Base-by-base conservation (phyloP, 2,329 filamentous ascomycete genomes). In the Lachnellula suecica region DNA sequence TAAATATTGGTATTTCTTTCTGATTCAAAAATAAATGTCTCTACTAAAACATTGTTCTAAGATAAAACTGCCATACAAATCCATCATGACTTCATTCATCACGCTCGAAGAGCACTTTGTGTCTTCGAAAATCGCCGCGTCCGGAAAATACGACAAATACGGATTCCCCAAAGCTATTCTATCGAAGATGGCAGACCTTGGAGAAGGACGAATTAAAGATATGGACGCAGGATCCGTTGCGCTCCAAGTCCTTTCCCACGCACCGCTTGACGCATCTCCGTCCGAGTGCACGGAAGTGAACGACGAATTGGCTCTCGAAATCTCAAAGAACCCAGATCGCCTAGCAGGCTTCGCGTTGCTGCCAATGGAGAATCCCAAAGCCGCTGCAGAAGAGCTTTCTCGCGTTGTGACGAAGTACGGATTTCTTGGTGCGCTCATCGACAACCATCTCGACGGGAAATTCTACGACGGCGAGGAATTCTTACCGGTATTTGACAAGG, bases 401-500 rank as follows among this genome's bases (percentile, higher is more conserved):
- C 67, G 73, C 9, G 74, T 73, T 54, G 67, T 79, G 1, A 64
- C 59, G 4, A 62, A 75, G 44, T 65, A 74, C n/a, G 67, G 69
- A 2, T 78, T 81, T 50, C 68, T 77, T 3, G 77, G 78, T 0
- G 74, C 76, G 1, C 63, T 79, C 38, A 61, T 81, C 9, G 74
- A 76, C 52, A 70, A 73, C 38, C 72, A 73, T 52, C 49, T 62
- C n/a, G 50, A 65, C 17, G 72, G 72, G 0, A 51, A 56, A 11
- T 75, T 74, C 58, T 75, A 76, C 61, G 74, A 79, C 41, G 72
- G 70, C 25, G 59, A 63, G 27, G 64, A 63, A 24, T 79, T 73
- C 57, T 72, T 73, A 53, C 64, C 67, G 2, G 38, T 63, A 3
- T 63, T 60, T 38, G 65, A 59, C 42, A 58, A 59, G 13, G 73